phyloP scores from a whole-genome alignment of 139 green algal genomes.

The Ostreobium quekettii region DNA sequence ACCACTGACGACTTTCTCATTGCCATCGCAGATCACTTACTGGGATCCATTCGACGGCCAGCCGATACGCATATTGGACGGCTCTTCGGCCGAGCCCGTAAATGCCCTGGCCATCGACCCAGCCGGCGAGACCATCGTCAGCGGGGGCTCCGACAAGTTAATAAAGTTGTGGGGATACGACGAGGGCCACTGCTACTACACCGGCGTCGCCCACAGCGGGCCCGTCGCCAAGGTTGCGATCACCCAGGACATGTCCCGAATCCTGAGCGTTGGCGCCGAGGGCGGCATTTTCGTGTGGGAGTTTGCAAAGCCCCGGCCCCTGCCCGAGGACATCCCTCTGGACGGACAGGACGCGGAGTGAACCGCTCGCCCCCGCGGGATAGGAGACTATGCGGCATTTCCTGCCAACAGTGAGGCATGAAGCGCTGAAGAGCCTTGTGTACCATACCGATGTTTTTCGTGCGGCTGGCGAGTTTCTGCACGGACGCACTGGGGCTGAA shows the following conservation, averaged over 20 bases:
- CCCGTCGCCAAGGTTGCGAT: slow-evolving; percentile 32
- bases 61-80: slow-evolving; percentile 75
- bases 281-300: slow-evolving; percentile 76
- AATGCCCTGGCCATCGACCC: slow-evolving; percentile 53
- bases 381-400: too few species aligned
- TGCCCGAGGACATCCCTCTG: too few species aligned
- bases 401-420: too few species aligned
- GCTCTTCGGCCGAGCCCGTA: slow-evolving; percentile 41
- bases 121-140: slow-evolving; percentile 54
- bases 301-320: slow-evolving; percentile 19
- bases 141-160: slow-evolving; percentile 62
- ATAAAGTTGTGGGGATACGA: slow-evolving; percentile 70
- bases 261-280: slow-evolving; percentile 68
- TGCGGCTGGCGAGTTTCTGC: too few species aligned
- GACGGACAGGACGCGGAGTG: too few species aligned
- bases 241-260: slow-evolving; percentile 47
- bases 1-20: neutral
- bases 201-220: slow-evolving; percentile 6
- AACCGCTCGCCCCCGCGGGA: too few species aligned
- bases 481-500: too few species aligned
- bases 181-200: slow-evolving; percentile 64
- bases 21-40: slow-evolving; percentile 55
- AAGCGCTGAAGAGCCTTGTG: too few species aligned
- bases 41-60: slow-evolving; percentile 80
- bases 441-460: too few species aligned